Percentiles rank a stretch among this genome's conserved stretches.
Conservation (phyloP, 2,329 filamentous ascomycete species). For the Metarhizium album region DNA sequence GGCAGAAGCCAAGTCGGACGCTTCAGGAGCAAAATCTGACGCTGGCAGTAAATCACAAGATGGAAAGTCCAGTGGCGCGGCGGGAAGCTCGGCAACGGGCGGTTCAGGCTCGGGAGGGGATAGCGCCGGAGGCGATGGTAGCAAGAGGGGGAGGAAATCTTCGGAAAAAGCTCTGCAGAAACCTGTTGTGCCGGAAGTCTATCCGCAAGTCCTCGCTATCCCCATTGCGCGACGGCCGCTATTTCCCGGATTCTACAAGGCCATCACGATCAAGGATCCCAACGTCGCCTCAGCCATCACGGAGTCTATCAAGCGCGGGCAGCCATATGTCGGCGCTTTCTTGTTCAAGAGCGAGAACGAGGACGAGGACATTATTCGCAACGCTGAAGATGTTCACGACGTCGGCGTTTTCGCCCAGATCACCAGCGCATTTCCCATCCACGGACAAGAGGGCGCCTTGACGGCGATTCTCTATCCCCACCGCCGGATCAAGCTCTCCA, state of each 20-base stretch:
- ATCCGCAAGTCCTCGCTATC: conserved; percentile 95
- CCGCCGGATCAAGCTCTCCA: conserved; percentile 82
- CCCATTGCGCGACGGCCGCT: conserved; percentile 88
- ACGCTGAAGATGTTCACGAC: conserved; percentile 83
- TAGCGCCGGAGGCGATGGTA: conserved; percentile 46
- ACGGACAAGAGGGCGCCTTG: conserved; percentile 72
- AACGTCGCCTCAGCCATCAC: conserved; percentile 86
- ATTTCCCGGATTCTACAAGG: conserved; percentile 98
- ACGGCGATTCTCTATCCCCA: conserved; percentile 96
- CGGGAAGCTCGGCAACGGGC: conserved; percentile 44
- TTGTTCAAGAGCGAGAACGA: conserved; percentile 92
- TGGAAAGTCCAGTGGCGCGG: conserved; percentile 32
- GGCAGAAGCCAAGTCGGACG: conserved; percentile 32
- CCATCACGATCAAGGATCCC: conserved; percentile 89
- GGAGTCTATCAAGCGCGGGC: conserved; percentile 92
- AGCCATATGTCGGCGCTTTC: conserved; percentile 95
- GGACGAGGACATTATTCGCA: conserved; percentile 89
- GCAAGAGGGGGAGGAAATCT: conserved; percentile 62
- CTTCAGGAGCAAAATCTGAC: conserved; percentile 35
- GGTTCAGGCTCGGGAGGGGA: conserved; percentile 39
- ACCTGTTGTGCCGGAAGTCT: conserved; percentile 83
- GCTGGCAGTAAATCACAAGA: conserved; percentile 31
- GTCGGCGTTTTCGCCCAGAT: conserved; percentile 97
- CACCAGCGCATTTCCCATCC: conserved; percentile 87
- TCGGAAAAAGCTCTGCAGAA: conserved; percentile 73